A percentile compares a stretch with the other conserved stretches of the same genome.
These are phyloP conservation scores for Fusarium anguioides DNA, from an alignment of 2,329 filamentous ascomycete species.

Conservation along the genomic window DNA sequence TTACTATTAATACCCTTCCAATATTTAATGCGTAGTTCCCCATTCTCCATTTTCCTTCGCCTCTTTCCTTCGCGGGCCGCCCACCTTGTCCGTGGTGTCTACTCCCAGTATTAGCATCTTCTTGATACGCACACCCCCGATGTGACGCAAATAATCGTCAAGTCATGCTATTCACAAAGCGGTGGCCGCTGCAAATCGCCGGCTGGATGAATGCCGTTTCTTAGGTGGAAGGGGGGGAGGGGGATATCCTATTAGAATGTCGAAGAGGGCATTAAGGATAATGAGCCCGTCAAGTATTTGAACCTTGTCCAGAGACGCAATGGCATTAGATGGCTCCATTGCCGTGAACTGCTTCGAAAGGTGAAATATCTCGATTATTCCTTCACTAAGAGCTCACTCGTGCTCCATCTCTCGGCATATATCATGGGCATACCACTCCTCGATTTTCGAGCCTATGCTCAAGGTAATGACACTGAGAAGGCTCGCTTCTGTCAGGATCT, in stretches of 20 bases:
- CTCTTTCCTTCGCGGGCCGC: conserved; percentile 7
- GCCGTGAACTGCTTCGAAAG: not conserved
- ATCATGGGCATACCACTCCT: conserved; percentile 11
- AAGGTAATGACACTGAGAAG: conserved; percentile 8
- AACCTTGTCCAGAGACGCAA: conserved; percentile 9
- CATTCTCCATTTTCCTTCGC: conserved; percentile 9
- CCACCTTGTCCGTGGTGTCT: not conserved
- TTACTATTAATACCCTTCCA: conserved; percentile 5
- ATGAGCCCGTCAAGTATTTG: conserved; percentile 10
- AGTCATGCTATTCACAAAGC: conserved; percentile 4
- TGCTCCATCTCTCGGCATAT: conserved; percentile 5
- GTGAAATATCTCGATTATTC: not conserved
- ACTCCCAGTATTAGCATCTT: not conserved
- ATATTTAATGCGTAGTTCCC: not conserved
- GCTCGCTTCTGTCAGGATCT: conserved; percentile 12
- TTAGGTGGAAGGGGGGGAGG: not conserved
- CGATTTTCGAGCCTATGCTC: conserved; percentile 8
- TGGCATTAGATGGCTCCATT: conserved; percentile 9
- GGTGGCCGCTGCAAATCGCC: not conserved
- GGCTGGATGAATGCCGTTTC: conserved; percentile 2
- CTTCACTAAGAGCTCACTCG: not conserved
- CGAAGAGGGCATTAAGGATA: conserved; percentile 1
- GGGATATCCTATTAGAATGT: not conserved
- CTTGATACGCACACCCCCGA: conserved; percentile 9
- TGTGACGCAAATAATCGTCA: conserved; percentile 5